These are phyloP conservation scores for Pseudogymnoascus sp. DNA, from an alignment of 2,329 filamentous ascomycete species.

Conservation along the genomic window DNA sequence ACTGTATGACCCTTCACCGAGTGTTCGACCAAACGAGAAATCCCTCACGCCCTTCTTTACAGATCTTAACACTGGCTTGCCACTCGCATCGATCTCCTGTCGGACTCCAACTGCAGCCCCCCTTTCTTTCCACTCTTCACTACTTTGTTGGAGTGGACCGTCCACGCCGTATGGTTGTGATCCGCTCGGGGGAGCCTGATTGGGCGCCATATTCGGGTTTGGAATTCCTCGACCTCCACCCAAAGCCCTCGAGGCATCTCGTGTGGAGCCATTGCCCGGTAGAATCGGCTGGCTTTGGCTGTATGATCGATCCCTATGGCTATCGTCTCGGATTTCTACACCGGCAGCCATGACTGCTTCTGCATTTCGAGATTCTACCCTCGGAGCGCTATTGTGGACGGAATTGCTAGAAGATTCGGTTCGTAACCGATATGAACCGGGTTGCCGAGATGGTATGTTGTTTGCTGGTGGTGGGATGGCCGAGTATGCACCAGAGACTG, in stretches of 20 bases:
- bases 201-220: not conserved
- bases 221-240: conserved; percentile 43
- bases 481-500: conserved; percentile 41
- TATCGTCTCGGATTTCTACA: conserved; percentile 60
- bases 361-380: conserved; percentile 57
- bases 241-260: conserved; percentile 68
- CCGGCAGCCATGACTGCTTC: conserved; percentile 51
- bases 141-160: conserved; percentile 54
- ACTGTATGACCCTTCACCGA: conserved; percentile 96
- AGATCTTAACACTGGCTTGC: conserved; percentile 70
- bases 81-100: conserved; percentile 77
- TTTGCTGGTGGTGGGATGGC: conserved; percentile 32
- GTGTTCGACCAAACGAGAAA: conserved; percentile 82
- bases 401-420: conserved; percentile 54
- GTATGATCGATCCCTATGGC: conserved; percentile 62
- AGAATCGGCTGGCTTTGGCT: conserved; percentile 47
- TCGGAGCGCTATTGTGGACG: conserved; percentile 44
- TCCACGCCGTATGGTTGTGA: conserved; percentile 47
- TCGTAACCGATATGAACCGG: conserved; percentile 45
- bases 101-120: conserved; percentile 81
- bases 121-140: conserved; percentile 91
- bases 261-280: conserved; percentile 57
- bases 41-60: conserved; percentile 97
- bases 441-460: conserved; percentile 31
- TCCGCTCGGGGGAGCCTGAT: conserved; percentile 20